Base-by-base conservation (phyloP, 2,329 filamentous ascomycete genomes). In the Spiromastix sp. region DNA sequence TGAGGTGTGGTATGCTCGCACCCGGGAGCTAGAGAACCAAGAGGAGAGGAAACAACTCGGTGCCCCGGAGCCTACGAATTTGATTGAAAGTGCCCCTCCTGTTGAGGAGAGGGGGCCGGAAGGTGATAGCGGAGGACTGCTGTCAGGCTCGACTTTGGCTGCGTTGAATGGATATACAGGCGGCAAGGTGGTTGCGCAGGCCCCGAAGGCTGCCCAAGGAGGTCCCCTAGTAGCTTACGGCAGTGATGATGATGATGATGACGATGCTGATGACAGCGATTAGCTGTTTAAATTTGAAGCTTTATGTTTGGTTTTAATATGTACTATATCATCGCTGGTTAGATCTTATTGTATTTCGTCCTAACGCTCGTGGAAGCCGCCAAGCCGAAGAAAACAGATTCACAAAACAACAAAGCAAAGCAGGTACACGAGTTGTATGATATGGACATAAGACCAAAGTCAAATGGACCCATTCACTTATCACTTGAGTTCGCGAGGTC, bases 221-320 rank as follows among this genome's bases (percentile, higher is more conserved):
- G 85, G 84, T 2, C 82, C 85, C 5, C 63, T 96, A 45, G 91
- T 95, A 13, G 82, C 73, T 17, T 98, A 98, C 52, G 86, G 79
- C 37, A 95, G 85, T 56, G 86, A 93, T 60, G 83, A 86, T 54
- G 87, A 94, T 41, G 81, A 73, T 45, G 74, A 79, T 45, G 67
- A 48, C 57, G n/a, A n/a, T n/a, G n/a, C n/a, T n/a, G n/a, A n/a
- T n/a, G n/a, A n/a, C n/a, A n/a, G n/a, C n/a, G n/a, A n/a, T n/a
- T n/a, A n/a, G n/a, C n/a, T n/a, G n/a, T n/a, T n/a, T n/a, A n/a
- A n/a, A n/a, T n/a, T n/a, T n/a, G n/a, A n/a, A 37, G 24, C 27
- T 18, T 17, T 17, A n/a, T 11, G 29, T 36, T 28, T n/a, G 11
- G 5, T 4, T 17, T 18, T 11, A 16, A 8, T 5, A 26, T 17